A percentile compares a stretch with the other conserved stretches of the same genome.
Evolutionary conservation across 495 filamentous ascomycete species (phyloP).

Genomic region (Penicillium paxilli): DNA sequence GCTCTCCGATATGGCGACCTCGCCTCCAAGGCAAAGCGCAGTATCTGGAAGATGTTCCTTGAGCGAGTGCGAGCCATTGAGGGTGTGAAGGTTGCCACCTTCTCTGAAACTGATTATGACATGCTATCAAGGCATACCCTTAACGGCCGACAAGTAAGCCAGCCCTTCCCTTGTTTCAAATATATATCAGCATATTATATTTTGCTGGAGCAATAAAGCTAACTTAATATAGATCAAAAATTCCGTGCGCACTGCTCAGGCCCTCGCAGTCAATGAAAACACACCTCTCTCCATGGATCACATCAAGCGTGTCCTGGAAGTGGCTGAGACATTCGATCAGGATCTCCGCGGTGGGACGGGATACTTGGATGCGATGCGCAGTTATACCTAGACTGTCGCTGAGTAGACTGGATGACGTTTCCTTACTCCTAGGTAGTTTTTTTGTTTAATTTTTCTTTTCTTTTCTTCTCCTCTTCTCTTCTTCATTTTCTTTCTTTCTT

Average conservation of each 20-base stretch:
- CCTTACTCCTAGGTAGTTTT: too few species aligned
- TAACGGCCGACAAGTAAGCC: slow-evolving; percentile 83
- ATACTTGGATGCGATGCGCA: slow-evolving; percentile 53
- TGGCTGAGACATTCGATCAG: slow-evolving; percentile 78
- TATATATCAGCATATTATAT: too few species aligned
- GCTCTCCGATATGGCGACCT: slow-evolving; percentile 82
- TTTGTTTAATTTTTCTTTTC: too few species aligned
- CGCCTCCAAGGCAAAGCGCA: slow-evolving; percentile 70
- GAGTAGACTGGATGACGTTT: too few species aligned
- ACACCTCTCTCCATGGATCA: slow-evolving; percentile 74
- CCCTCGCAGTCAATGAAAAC: slow-evolving; percentile 75
- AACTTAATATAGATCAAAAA: slow-evolving; percentile 76
- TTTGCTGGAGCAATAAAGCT: too few species aligned
- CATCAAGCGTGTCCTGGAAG: slow-evolving; percentile 78
- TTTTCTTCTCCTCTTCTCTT: neutral
- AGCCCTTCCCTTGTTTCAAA: too few species aligned
- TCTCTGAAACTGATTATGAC: slow-evolving; percentile 69
- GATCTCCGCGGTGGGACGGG: slow-evolving; percentile 69
- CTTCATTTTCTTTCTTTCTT: neutral
- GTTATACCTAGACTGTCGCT: slow-evolving; percentile 40
- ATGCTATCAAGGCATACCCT: slow-evolving; percentile 66
- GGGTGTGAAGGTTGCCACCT: slow-evolving; percentile 58
- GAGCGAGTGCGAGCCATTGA: slow-evolving; percentile 67
- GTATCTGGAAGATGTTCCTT: slow-evolving; percentile 85
- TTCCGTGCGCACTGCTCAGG: slow-evolving; percentile 81